These are phyloP conservation scores for Amanita muscaria DNA, from an alignment of 768 basidiomycete species.

Conservation along the genomic window DNA sequence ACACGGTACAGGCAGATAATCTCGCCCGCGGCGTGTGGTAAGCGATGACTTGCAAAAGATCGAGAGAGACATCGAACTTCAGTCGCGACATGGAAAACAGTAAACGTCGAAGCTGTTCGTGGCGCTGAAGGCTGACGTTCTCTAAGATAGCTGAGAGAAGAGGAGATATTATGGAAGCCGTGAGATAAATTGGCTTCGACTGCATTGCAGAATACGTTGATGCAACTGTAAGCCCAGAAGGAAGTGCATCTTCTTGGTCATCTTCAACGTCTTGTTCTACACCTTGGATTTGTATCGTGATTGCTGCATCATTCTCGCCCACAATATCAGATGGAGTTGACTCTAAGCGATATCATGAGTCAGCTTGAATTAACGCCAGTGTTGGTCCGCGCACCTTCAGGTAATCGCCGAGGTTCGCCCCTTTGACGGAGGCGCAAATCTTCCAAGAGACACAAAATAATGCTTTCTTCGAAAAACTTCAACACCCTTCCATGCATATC, in stretches of 20 bases:
- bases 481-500: constrained; percentile 59
- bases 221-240: constrained; percentile 11
- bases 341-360: no score
- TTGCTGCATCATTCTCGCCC: constrained; percentile 25
- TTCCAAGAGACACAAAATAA: constrained; percentile 47
- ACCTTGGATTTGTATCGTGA: constrained; percentile 57
- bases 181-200: constrained; percentile 42
- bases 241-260: constrained; percentile 17
- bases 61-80: constrained; percentile 64
- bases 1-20: constrained; percentile 42
- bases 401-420: no score
- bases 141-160: constrained; percentile 57
- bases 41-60: constrained; percentile 64
- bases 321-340: not conserved
- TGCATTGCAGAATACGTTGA: constrained; percentile 56
- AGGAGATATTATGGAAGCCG: constrained; percentile 55
- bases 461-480: constrained; percentile 55
- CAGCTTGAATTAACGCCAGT: no score
- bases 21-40: constrained; percentile 52
- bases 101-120: constrained; percentile 1
- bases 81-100: not conserved
- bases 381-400: no score
- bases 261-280: constrained; percentile 24
- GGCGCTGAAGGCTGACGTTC: constrained; percentile 24
- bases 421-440: constrained; percentile 33